Percentiles rank a stretch among this genome's conserved stretches.
phyloP scores from a whole-genome alignment of 371 early-diverging fungal species.

The Zychaea mexicana region DNA sequence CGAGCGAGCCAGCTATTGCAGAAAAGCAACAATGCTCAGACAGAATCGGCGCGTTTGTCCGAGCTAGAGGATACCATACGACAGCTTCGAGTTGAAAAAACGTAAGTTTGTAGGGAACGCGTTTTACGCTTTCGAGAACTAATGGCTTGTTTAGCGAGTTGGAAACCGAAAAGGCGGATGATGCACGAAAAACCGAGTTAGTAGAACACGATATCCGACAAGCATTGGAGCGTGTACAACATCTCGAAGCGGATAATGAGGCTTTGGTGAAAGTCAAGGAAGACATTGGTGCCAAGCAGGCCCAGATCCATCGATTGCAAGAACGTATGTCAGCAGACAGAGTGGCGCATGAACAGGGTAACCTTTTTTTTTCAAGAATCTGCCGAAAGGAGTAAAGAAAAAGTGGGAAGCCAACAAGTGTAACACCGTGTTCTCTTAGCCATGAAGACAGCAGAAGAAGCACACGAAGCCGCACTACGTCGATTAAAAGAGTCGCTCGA shows the following conservation, averaged over 20 bases:
- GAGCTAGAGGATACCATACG: slow-evolving; percentile 42
- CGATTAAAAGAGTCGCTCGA: slow-evolving; percentile 1
- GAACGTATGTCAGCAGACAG: slow-evolving; percentile 9
- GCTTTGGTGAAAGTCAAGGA: slow-evolving; percentile 27
- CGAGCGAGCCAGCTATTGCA: slow-evolving; percentile 58
- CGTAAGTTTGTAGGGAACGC: no score
- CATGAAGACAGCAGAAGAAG: slow-evolving; percentile 1
- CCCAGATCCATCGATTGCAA: slow-evolving; percentile 14
- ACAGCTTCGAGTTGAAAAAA: slow-evolving; percentile 31
- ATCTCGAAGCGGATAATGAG: slow-evolving; percentile 45
- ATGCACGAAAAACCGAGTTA: slow-evolving; percentile 22
- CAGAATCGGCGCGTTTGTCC: slow-evolving; percentile 26
- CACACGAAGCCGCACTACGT: not conserved
- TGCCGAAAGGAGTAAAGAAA: not conserved
- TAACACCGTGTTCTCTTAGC: not conserved
- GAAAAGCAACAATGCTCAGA: slow-evolving; percentile 25
- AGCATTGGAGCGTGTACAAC: slow-evolving; percentile 51
- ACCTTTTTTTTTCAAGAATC: not conserved
- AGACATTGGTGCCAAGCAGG: slow-evolving; percentile 12
- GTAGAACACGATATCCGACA: slow-evolving; percentile 53
- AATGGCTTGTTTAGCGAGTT: no score
- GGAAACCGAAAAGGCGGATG: slow-evolving; percentile 20
- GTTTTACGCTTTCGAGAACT: no score
- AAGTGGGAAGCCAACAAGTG: not conserved
- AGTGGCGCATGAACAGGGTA: slow-evolving; percentile 20